Base-by-base conservation (phyloP, 345 rosid species). In the Schrenkiella parvula region DNA sequence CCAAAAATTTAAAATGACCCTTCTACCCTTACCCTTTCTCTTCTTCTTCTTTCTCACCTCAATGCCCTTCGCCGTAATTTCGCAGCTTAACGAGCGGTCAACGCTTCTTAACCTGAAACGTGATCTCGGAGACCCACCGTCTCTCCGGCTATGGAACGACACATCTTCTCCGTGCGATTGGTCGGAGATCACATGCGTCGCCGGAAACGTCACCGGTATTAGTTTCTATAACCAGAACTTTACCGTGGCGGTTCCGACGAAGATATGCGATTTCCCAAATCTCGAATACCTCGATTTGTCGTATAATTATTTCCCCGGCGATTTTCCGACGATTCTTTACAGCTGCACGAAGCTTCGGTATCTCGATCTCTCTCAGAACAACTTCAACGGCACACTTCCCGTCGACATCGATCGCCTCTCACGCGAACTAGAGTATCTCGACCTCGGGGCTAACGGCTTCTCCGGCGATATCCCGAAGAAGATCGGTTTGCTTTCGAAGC, bases 331-430 rank as follows among this genome's bases (percentile, higher is more conserved):
- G 4, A 25, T 68, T 13, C 78, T 95, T 4, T 89, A 86, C 73
- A 81, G 77, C 22, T 95, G 99, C 74, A 66, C 82, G 8, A 86
- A 80, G 69, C 92, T 95, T 6, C 78, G 78, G 28, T 0, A 18
- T 1, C 76, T 95, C 6, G 84, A 91, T 73, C 82, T 95, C 37
- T 88, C 96, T 0, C 82, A 79, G 54, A 95, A 95, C 71, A 42
- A 19, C 48, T 89, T 95, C 54, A 89, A 73, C 21, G 93, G 96
- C 8, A 68, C 83, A 12, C 72, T 95, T 43, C 98, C 99, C 8
- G 71, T n/a, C 51, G 89, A 87, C 12, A 78, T 95, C 55, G 54
- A 84, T 73, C 75, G 61, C 3, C 79, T 95, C 15, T 80, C 90
- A 2, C 18, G 25, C 8, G 34, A 67, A 68, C 90, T 95, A 22